Conservation (phyloP, 805 yeast species). For the Torulaspora gathmanii region DNA sequence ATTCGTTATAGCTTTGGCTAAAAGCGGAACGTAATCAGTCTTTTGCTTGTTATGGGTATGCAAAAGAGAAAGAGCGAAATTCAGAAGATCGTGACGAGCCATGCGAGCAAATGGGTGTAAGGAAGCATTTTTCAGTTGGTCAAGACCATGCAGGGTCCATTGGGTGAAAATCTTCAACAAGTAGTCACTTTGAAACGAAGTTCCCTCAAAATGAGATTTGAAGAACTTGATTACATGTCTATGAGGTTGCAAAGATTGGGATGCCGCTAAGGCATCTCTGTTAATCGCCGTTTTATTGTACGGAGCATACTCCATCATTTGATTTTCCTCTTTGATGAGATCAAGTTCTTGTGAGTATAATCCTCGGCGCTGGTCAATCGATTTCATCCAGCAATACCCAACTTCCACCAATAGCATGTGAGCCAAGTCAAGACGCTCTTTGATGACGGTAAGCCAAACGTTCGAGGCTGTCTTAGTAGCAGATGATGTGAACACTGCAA, state of each 20-base stretch:
- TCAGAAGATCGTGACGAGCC: slow-evolving; percentile 66
- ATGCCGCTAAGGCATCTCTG: slow-evolving; percentile 47
- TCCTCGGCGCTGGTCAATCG: slow-evolving; percentile 58
- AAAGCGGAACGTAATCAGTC: slow-evolving; percentile 41
- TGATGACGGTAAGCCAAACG: slow-evolving; percentile 77
- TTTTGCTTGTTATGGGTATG: slow-evolving; percentile 48
- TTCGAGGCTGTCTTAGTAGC: slow-evolving; percentile 61
- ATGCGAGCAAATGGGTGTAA: slow-evolving; percentile 77
- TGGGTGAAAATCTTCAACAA: slow-evolving; percentile 64
- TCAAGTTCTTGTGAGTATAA: slow-evolving; percentile 58
- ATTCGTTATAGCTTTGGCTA: slow-evolving; percentile 49
- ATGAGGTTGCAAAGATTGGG: slow-evolving; percentile 60
- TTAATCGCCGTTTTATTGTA: slow-evolving; percentile 59
- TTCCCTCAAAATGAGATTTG: slow-evolving; percentile 73
- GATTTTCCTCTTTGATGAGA: slow-evolving; percentile 52
- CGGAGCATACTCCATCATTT: slow-evolving; percentile 85
- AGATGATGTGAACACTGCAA: slow-evolving; percentile 54
- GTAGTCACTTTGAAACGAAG: slow-evolving; percentile 65
- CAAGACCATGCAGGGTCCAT: slow-evolving; percentile 53
- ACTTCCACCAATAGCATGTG: slow-evolving; percentile 64
- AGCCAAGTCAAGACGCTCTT: slow-evolving; percentile 57
- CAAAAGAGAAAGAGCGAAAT: slow-evolving; percentile 62
- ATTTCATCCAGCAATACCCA: slow-evolving; percentile 59
- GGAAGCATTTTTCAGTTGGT: slow-evolving; percentile 53
- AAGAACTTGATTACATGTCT: slow-evolving; percentile 61